Conservation (phyloP, 2,329 filamentous ascomycete genomes). For the Colletotrichum sp. region DNA sequence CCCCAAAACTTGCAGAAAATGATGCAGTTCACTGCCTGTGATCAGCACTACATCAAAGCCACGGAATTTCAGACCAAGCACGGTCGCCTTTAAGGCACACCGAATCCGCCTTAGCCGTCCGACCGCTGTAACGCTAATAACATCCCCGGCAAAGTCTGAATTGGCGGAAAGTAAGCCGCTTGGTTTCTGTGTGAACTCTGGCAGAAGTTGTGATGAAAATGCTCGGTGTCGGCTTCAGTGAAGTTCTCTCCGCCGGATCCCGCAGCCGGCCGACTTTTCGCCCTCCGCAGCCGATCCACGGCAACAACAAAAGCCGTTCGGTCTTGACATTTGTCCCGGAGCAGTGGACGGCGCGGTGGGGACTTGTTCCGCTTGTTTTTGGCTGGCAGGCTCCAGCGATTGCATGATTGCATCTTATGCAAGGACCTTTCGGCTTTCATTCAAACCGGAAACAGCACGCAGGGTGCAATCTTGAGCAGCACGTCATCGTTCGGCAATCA, state of each 20-base stretch:
- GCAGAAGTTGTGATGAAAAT: background rate
- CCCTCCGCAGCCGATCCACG: background rate
- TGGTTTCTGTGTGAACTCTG: background rate
- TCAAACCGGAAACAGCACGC: background rate
- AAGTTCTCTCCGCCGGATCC: background rate
- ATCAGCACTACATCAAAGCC: background rate
- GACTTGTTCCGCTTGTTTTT: background rate
- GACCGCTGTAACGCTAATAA: background rate
- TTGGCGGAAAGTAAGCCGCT: background rate
- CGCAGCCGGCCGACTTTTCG: background rate
- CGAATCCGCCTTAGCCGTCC: background rate
- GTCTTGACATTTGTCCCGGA: background rate
- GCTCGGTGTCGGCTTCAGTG: background rate
- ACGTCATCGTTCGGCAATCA: background rate
- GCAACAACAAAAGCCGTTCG: background rate
- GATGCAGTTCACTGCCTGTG: background rate
- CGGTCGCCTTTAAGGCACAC: background rate
- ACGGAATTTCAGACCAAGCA: background rate
- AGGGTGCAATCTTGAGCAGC: background rate
- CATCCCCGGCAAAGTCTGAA: background rate
- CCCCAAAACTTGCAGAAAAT: background rate
- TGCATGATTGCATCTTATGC: background rate
- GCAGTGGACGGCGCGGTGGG: background rate
- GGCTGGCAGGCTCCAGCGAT: background rate
- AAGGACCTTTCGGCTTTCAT: background rate